Evolutionary conservation across 2,329 filamentous ascomycete genomes (phyloP), one percentile per base, ranked within the genome.

Genomic region (Pleomassaria siparia): DNA sequence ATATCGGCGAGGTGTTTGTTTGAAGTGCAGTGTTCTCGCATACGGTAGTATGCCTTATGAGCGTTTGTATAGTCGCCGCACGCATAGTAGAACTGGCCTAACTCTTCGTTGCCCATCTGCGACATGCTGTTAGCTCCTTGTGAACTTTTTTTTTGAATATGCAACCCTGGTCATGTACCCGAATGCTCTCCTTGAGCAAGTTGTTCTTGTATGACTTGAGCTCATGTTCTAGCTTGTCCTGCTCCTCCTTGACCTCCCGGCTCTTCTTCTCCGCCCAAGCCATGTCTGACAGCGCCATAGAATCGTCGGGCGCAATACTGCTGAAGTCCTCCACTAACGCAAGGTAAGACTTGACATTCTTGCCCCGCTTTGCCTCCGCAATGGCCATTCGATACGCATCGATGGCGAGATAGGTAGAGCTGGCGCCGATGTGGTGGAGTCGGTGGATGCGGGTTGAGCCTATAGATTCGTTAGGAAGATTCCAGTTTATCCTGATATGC

Each of bases 171-270:
- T 32, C 32, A 52, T 61, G 64, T 77, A 95, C 91, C 58, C 91
- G 76, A 62, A 97, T 96, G 74, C 91, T 96, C 74, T 99, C 94
- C 69, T 96, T 96, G 61, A 99, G 91, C 35, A 97, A 75, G 62
- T 97, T 99, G 67, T 96, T 96, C 73, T 94, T 96, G 72, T 97
- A 97, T 1, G 86, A 87, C 70, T 91, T 91, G 16, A 99, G 77
- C 70, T 97, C 90, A 13, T 81, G 76, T 66, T 96, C 90, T 46
- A 97, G 77, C n/a, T 87, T 82, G 46, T 83, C 78, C 1, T 86
- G 86, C 69, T 95, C 87, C 1, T 76, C 73, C 57, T 82, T 82
- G 60, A 91, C 89, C 43, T 80, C 75, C 53, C 82, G 82, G 18
- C 85, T 82, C 29, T 81, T 86, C 48, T 74, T 77, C 7, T 86